These are phyloP conservation scores for Pythium scleroteichum DNA, from an alignment of 352 stramenopile genomes.

Conservation along the genomic window DNA sequence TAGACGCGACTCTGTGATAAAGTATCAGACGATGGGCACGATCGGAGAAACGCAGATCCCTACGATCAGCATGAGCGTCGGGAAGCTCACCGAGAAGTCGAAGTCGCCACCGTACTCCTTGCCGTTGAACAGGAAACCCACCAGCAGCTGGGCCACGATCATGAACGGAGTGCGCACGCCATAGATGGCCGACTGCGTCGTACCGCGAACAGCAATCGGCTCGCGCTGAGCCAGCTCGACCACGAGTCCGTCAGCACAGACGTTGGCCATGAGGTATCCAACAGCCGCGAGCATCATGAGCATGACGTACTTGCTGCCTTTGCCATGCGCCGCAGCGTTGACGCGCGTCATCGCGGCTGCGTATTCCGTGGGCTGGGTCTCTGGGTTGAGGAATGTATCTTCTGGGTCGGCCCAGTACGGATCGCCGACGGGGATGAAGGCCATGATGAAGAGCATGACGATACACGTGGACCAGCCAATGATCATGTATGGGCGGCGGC, in stretches of 20 bases:
- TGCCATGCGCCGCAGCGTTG: constrained; percentile 14
- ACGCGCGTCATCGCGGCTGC: neutral
- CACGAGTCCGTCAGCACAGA: constrained; percentile 38
- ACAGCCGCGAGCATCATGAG: constrained; percentile 37
- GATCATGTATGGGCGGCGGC: constrained; percentile 43
- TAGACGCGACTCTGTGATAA: constrained; percentile 29
- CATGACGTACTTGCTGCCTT: constrained; percentile 30
- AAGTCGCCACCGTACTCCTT: constrained; percentile 33
- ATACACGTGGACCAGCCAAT: constrained; percentile 32
- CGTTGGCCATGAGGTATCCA: constrained; percentile 37
- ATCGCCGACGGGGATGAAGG: constrained; percentile 12
- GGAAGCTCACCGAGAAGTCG: constrained; percentile 26
- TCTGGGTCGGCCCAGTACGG: constrained; percentile 9
- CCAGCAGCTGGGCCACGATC: constrained; percentile 25
- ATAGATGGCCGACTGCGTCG: constrained; percentile 30
- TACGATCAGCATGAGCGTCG: constrained; percentile 28
- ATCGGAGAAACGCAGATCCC: constrained; percentile 30
- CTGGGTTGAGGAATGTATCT: constrained; percentile 29
- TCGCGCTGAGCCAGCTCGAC: constrained; percentile 30
- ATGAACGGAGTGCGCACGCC: constrained; percentile 26
- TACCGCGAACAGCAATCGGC: constrained; percentile 23
- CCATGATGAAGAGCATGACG: constrained; percentile 32
- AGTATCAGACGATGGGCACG: constrained; percentile 34
- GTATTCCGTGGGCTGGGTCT: neutral
- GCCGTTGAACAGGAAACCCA: constrained; percentile 32